Evolutionary conservation across 2,329 filamentous ascomycete genomes (phyloP).

Genomic region (Ophiostoma sp.): DNA sequence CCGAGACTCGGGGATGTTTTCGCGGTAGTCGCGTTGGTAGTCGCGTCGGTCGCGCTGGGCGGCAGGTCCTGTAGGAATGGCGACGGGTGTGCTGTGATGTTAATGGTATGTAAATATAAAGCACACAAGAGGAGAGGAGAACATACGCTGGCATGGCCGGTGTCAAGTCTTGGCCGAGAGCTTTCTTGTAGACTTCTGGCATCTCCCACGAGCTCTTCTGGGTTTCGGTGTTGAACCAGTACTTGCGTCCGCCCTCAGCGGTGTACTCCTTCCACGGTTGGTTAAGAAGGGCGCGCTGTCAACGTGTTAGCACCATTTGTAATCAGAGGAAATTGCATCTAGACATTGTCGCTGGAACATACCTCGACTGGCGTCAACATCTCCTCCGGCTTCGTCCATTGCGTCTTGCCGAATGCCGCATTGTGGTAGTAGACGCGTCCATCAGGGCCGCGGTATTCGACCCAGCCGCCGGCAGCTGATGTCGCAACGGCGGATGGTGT

Average conservation of each 20-base stretch:
- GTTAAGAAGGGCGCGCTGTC: conserved; percentile 72
- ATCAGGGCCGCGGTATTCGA: conserved; percentile 77
- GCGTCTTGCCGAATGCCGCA: conserved; percentile 76
- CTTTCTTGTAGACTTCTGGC: conserved; percentile 77
- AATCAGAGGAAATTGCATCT: conserved; percentile 27
- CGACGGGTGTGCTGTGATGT: conserved; percentile 34
- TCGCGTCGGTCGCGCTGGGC: conserved; percentile 31
- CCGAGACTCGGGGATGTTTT: conserved; percentile 48
- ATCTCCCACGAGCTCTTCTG: conserved; percentile 95
- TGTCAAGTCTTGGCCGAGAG: conserved; percentile 60
- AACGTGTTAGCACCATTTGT: conserved; percentile 26
- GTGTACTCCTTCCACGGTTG: conserved; percentile 94
- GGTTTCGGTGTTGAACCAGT: conserved; percentile 93
- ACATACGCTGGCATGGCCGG: conserved; percentile 48
- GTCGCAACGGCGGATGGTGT: background rate
- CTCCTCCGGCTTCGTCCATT: conserved; percentile 93
- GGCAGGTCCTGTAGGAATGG: conserved; percentile 40
- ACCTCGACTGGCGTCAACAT: conserved; percentile 84
- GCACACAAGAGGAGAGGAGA: background rate
- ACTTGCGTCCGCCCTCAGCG: conserved; percentile 81
- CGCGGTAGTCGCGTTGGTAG: conserved; percentile 24
- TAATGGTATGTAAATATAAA: background rate
- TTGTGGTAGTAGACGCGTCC: conserved; percentile 93
- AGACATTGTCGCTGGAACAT: conserved; percentile 26
- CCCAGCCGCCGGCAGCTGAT: conserved; percentile 59